Conservation (phyloP, 495 filamentous ascomycete species). For the Penicillium atrosanguineum region DNA sequence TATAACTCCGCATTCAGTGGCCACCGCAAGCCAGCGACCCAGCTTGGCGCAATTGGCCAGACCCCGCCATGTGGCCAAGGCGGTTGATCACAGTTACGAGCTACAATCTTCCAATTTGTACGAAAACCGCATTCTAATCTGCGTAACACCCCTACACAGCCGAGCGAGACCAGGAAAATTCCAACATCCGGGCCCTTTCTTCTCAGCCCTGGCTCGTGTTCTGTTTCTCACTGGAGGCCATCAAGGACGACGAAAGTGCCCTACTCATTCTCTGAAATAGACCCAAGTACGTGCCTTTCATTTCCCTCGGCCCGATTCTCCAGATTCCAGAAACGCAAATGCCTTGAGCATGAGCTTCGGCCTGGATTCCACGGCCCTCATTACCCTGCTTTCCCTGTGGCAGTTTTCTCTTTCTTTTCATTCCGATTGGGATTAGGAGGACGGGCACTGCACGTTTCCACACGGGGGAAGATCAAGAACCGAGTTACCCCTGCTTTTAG, state of each 20-base stretch:
- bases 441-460: constrained; percentile 22
- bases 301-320: not conserved
- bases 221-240: not conserved
- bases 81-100: constrained; percentile 31
- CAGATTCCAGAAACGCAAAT: not conserved
- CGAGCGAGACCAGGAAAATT: not conserved
- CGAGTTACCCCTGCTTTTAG: not conserved
- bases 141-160: not conserved
- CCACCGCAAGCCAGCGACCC: constrained; percentile 31
- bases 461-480: not conserved
- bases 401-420: constrained; percentile 1
- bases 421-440: not conserved
- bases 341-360: not conserved
- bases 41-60: constrained; percentile 44
- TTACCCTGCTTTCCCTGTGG: constrained; percentile 3
- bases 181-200: not conserved
- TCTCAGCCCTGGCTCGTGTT: not conserved
- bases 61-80: constrained; percentile 49
- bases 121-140: not conserved
- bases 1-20: constrained; percentile 25
- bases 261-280: not conserved
- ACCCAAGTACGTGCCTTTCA: not conserved
- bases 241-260: not conserved
- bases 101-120: not conserved
- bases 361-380: not conserved